Base-by-base conservation (phyloP, 257 asterid genomes). In the Prunella vulgaris region DNA sequence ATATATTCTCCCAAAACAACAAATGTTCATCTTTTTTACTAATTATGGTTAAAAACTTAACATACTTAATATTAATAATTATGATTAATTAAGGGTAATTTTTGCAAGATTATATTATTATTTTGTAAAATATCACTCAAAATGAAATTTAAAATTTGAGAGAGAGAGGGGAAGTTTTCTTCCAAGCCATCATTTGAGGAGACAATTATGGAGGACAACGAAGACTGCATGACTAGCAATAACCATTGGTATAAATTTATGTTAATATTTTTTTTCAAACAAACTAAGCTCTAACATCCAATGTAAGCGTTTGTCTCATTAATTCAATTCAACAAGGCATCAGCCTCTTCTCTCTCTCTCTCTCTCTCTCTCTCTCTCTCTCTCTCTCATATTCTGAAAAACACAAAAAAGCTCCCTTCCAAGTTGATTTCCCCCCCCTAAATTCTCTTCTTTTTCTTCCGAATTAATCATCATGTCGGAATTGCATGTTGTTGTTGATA, bases 181-280 rank as follows among this genome's bases (percentile, higher is more conserved):
- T n/a, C n/a, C 63, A 57, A 57, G 32, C 83, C 85, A 68, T 57
- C 14, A 52, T 60, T 71, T 62, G 3, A 69, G 83, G 86, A 71
- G 70, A 63, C 35, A 56, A 60, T 60, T 48, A 70, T 76, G 83
- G 84, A 48, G 28, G 79, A 54, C 60, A 75, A 61, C 54, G 46
- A 59, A 58, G 68, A 74, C 54, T 68, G 10, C 22, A 66, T 70
- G 60, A 52, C 64, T 27, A 52, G 44, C 27, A 10, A 57, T 44
- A 12, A 44, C 15, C n/a, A 71, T 37, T 17, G 62, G 74, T 46
- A 48, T 68, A 52, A 59, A 62, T 69, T 61, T 20, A 58, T 24
- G 9, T 65, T 14, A 52, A 27, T 49, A n/a, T 51, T 60, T 70
- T 33, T 57, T 51, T 49, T 35, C 42, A 44, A 49, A 32, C 64